Conservation (phyloP, 768 basidiomycete genomes). For the Mycena kentingensis region DNA sequence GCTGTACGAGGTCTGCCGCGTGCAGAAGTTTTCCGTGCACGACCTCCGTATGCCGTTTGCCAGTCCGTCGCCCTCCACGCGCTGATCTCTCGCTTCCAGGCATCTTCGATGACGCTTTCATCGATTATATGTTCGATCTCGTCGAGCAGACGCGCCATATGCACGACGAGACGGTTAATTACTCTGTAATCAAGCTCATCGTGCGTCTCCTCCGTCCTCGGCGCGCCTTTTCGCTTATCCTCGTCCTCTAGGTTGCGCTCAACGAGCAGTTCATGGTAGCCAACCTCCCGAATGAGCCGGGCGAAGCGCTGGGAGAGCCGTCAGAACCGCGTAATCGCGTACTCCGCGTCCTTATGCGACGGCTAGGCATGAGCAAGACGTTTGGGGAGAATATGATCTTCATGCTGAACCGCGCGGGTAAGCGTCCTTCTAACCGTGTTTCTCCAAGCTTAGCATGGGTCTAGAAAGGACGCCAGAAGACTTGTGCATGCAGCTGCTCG, state of each 20-base stretch:
- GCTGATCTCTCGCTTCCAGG: constrained; percentile 42
- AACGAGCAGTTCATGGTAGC: constrained; percentile 99
- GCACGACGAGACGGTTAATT: constrained; percentile 92
- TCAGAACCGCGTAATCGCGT: constrained; percentile 72
- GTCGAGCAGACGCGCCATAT: constrained; percentile 89
- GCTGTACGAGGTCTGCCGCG: constrained; percentile 91
- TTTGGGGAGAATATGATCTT: constrained; percentile 99
- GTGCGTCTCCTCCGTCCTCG: constrained; percentile 47
- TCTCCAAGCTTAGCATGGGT: not conserved
- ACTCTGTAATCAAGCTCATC: constrained; percentile 91
- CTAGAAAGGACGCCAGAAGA: constrained; percentile 86
- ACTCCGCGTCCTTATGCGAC: constrained; percentile 78
- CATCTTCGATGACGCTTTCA: constrained; percentile 79
- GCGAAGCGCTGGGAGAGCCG: constrained; percentile 6
- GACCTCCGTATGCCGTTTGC: constrained; percentile 69
- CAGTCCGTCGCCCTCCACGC: not conserved
- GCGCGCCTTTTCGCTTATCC: not conserved
- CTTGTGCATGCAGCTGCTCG: constrained; percentile 90
- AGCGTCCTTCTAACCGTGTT: constrained; percentile 30
- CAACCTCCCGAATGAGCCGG: constrained; percentile 45
- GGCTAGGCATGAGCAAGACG: constrained; percentile 85
- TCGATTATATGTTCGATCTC: constrained; percentile 88
- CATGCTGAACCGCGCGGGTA: constrained; percentile 95
- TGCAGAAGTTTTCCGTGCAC: constrained; percentile 76
- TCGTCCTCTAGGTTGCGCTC: constrained; percentile 68